Percentiles rank a stretch among this genome's conserved stretches.
phyloP scores from a whole-genome alignment of 2,329 filamentous ascomycete species.

The Fusarium longipes region DNA sequence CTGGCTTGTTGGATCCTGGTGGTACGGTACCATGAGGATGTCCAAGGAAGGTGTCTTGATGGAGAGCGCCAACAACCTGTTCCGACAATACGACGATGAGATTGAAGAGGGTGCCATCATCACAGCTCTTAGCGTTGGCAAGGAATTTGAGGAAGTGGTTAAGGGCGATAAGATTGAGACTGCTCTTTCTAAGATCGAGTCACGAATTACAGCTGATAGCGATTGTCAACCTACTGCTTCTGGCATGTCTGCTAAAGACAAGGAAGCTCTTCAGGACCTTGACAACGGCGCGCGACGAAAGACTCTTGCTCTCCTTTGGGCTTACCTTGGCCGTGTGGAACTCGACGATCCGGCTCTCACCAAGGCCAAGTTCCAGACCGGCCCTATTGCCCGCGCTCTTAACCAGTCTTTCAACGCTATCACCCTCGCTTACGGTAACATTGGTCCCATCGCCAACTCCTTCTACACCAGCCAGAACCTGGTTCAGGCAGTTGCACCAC shows the following conservation, averaged over 20 bases:
- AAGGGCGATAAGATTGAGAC: slow-evolving; percentile 82
- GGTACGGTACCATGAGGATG: slow-evolving; percentile 94
- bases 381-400: slow-evolving; percentile 84
- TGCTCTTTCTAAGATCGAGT: slow-evolving; percentile 85
- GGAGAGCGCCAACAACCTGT: slow-evolving; percentile 93
- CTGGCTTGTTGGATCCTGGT: slow-evolving; percentile 96
- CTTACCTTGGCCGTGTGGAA: slow-evolving; percentile 89
- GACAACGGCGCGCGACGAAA: slow-evolving; percentile 86
- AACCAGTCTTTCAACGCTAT: slow-evolving; percentile 90
- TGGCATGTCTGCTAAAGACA: slow-evolving; percentile 78
- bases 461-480: slow-evolving; percentile 87
- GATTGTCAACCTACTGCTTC: slow-evolving; percentile 61
- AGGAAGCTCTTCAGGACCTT: slow-evolving; percentile 79
- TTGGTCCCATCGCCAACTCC: slow-evolving; percentile 81
- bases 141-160: slow-evolving; percentile 83
- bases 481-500: slow-evolving; percentile 88
- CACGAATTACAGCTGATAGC: slow-evolving; percentile 75
- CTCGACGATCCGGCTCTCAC: slow-evolving; percentile 82
- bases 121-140: slow-evolving; percentile 82
- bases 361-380: slow-evolving; percentile 88
- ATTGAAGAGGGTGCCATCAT: slow-evolving; percentile 85
- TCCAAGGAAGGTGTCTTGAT: slow-evolving; percentile 95
- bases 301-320: slow-evolving; percentile 90
- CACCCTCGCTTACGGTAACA: slow-evolving; percentile 86
- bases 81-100: slow-evolving; percentile 89